Conservation (phyloP, 2,329 filamentous ascomycete species). For the Aureobasidium sp. region DNA sequence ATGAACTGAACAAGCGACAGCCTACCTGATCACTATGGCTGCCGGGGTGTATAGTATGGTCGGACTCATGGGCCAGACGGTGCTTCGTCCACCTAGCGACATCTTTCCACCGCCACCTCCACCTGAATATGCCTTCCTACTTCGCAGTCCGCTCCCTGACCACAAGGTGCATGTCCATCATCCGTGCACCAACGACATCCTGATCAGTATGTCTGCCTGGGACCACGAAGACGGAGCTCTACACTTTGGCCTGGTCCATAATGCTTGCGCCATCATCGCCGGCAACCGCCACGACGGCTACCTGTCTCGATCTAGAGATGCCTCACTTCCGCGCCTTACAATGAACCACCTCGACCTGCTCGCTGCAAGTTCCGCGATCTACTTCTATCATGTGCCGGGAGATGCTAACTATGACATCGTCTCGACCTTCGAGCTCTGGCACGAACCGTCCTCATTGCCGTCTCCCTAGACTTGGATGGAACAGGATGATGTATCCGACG, state of each 20-base stretch:
- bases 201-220: neutral
- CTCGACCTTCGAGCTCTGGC: neutral
- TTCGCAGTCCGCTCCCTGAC: neutral
- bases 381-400: neutral
- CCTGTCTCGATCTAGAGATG: neutral
- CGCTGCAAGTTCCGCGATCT: neutral
- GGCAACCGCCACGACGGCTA: slow-evolving; percentile 1
- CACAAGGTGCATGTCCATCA: neutral
- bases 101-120: neutral
- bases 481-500: slow-evolving; percentile 1
- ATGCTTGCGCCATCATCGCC: slow-evolving; percentile 5
- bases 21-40: neutral
- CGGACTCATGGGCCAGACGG: neutral
- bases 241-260: slow-evolving; percentile 2
- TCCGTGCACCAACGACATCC: neutral
- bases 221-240: neutral
- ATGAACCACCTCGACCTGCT: neutral
- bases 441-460: neutral
- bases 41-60: neutral
- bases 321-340: neutral
- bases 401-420: neutral
- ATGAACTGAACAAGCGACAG: neutral
- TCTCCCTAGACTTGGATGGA: neutral
- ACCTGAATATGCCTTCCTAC: neutral
- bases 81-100: neutral